Percentiles rank a stretch among this genome's conserved stretches.
Evolutionary conservation across 2,329 filamentous ascomycete genomes (phyloP).

Genomic region (Fusarium duplospermum): DNA sequence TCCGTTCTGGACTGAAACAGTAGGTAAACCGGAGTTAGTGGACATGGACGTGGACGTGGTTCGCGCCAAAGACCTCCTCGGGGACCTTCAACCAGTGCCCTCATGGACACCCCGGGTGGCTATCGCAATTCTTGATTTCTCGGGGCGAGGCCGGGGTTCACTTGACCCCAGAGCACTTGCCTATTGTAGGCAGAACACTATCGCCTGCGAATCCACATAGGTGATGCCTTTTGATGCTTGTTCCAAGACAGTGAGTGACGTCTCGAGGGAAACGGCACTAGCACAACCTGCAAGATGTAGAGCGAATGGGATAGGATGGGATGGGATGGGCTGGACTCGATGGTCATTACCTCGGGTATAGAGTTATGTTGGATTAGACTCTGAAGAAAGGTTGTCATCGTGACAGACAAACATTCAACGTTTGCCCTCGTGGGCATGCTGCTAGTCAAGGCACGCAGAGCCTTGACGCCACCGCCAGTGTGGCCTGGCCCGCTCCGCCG

Average conservation of each 20-base stretch:
- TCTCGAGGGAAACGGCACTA: not conserved
- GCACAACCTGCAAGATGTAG: not conserved
- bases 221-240: not conserved
- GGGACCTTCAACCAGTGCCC: not conserved
- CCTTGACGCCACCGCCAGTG: conserved; percentile 23
- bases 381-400: not conserved
- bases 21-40: not conserved
- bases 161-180: not conserved
- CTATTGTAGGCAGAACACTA: not conserved
- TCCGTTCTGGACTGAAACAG: not conserved
- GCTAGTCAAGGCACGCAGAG: conserved; percentile 17
- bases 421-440: not conserved
- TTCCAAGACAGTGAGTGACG: not conserved
- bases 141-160: not conserved
- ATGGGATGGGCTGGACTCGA: not conserved
- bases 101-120: not conserved
- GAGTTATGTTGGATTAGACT: not conserved
- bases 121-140: not conserved
- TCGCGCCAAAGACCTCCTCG: not conserved
- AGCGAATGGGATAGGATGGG: too few species aligned
- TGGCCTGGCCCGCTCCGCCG: conserved; percentile 27
- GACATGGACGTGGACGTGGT: not conserved
- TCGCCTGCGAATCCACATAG: not conserved
- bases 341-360: not conserved
- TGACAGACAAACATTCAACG: not conserved